These are phyloP conservation scores for Plasmodium cynomolgi DNA, from an alignment of 169 alveolate species.

Conservation along the genomic window DNA sequence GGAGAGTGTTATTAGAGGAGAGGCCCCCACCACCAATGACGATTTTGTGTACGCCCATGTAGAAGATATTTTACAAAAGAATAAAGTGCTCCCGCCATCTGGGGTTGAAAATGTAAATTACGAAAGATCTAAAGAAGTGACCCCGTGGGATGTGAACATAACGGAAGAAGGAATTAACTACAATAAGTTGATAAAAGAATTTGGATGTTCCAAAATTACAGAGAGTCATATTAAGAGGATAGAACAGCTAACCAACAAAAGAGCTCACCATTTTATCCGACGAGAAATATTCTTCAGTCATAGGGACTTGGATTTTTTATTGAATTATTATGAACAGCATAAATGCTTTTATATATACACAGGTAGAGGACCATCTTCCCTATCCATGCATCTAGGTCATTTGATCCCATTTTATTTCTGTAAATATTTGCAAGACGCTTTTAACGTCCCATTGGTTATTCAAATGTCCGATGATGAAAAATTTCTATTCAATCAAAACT, in stretches of 20 bases:
- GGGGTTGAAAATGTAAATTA: constrained; percentile 46
- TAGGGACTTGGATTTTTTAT: constrained; percentile 95
- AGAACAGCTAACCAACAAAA: constrained; percentile 82
- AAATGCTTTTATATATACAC: constrained; percentile 96
- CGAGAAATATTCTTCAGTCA: constrained; percentile 99
- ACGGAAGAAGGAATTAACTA: constrained; percentile 91
- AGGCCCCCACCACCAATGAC: constrained; percentile 21
- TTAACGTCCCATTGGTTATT: constrained; percentile 98
- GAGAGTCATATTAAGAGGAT: constrained; percentile 88
- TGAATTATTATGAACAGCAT: constrained; percentile 94
- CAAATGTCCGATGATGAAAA: constrained; percentile 99
- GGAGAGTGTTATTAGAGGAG: constrained; percentile 17
- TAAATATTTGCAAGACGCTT: constrained; percentile 95
- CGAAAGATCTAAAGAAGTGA: constrained; percentile 74
- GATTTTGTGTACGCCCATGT: constrained; percentile 74
- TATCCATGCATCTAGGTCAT: constrained; percentile 98
- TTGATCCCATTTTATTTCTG: constrained; percentile 98
- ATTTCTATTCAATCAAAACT: constrained; percentile 95
- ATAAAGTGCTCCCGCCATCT: constrained; percentile 75
- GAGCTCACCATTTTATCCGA: constrained; percentile 94
- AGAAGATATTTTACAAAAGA: constrained; percentile 61
- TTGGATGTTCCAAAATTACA: constrained; percentile 94
- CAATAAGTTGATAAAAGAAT: constrained; percentile 93
- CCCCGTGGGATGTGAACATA: constrained; percentile 78
- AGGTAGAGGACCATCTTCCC: constrained; percentile 99